Evolutionary conservation across 257 asterid genomes (phyloP).

Genomic region (Ballota nigra): DNA sequence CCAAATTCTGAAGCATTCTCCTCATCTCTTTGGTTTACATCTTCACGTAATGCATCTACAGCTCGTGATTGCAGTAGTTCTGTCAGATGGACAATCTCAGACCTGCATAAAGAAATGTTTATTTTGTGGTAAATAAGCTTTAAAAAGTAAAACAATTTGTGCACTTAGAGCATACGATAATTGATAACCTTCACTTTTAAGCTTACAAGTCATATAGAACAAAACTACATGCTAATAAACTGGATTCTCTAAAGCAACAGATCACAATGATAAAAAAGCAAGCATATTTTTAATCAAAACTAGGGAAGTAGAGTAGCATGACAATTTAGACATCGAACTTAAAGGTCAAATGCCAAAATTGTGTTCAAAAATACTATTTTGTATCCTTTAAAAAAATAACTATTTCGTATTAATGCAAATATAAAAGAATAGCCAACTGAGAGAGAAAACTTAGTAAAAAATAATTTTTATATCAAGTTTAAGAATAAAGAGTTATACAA

Average conservation of each 20-base stretch:
- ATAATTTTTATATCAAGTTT: neutral
- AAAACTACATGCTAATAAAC: neutral
- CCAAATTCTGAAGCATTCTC: slow-evolving; percentile 34
- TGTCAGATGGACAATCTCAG: slow-evolving; percentile 71
- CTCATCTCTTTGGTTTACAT: slow-evolving; percentile 29
- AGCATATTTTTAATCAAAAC: neutral
- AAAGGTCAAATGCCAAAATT: neutral
- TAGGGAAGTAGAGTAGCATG: neutral
- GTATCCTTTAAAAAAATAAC: no score
- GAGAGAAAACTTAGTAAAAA: neutral
- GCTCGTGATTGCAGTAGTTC: slow-evolving; percentile 70
- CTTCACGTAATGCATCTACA: slow-evolving; percentile 34
- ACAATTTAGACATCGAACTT: neutral
- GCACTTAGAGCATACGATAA: neutral
- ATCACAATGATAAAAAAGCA: neutral
- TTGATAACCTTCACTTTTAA: neutral
- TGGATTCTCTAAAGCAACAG: neutral
- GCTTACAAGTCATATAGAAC: neutral
- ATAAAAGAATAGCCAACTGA: neutral
- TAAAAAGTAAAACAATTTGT: neutral
- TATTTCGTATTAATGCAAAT: neutral
- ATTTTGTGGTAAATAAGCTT: neutral
- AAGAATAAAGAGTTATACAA: neutral
- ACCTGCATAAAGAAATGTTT: slow-evolving; percentile 46
- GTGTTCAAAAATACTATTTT: no score